These are phyloP conservation scores for Cladophialophora yegresii DNA, from an alignment of 2,329 filamentous ascomycete species.

Conservation along the genomic window DNA sequence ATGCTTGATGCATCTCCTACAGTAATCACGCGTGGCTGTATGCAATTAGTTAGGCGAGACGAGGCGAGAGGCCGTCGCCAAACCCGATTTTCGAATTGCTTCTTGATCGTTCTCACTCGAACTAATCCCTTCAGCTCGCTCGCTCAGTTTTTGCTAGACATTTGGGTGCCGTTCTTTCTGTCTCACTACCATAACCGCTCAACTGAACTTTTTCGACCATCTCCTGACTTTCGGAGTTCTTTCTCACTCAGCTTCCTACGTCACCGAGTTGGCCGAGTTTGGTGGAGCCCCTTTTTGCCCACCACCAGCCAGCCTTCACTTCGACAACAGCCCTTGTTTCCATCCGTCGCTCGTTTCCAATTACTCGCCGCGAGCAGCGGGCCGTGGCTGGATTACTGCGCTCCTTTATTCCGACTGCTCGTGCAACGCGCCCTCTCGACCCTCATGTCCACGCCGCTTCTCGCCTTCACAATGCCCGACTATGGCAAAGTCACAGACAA, in stretches of 20 bases:
- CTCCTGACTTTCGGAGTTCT: too few relatives aligned
- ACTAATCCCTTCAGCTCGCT: neutral
- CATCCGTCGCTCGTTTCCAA: conserved; percentile 9
- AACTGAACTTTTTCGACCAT: neutral
- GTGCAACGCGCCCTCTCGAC: neutral
- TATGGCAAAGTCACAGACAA: conserved; percentile 28
- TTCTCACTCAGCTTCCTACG: neutral
- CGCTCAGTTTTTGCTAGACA: neutral
- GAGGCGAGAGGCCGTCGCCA: neutral
- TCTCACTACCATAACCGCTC: neutral
- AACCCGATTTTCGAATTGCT: neutral
- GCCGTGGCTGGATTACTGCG: neutral
- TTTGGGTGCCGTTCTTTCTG: neutral
- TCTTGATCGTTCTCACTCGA: neutral
- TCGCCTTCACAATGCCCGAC: conserved; percentile 21
- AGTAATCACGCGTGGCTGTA: neutral
- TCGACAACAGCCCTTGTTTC: neutral
- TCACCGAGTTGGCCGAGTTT: conserved; percentile 4
- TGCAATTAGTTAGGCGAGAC: neutral
- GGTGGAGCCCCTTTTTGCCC: conserved; percentile 16
- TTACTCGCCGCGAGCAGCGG: neutral
- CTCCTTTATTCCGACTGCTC: neutral
- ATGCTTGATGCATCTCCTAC: too few relatives aligned
- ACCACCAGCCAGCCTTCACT: neutral
- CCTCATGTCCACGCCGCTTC: conserved; percentile 19